A percentile compares a stretch with the other conserved stretches of the same genome.
phyloP scores from a whole-genome alignment of 2,329 filamentous ascomycete genomes.

The Hymenoscyphus infarciens region DNA sequence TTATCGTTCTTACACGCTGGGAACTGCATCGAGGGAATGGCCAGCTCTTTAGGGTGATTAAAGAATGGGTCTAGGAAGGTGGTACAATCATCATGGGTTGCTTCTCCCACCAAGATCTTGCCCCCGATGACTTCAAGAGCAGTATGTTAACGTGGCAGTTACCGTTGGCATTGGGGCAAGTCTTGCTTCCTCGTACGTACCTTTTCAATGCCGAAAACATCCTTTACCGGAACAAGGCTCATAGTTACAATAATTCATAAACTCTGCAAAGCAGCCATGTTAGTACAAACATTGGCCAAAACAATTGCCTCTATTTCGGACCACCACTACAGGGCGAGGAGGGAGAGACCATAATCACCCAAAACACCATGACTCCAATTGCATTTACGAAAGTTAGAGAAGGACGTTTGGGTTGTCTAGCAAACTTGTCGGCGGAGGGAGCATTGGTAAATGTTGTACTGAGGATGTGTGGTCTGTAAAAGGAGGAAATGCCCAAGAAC shows the following conservation, averaged over 20 bases:
- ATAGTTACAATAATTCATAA: background rate
- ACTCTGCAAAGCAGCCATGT: background rate
- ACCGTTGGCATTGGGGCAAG: background rate
- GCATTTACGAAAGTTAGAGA: background rate
- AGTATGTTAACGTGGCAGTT: background rate
- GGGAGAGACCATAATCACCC: background rate
- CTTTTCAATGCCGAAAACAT: background rate
- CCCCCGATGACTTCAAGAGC: background rate
- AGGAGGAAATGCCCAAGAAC: too few relatives aligned
- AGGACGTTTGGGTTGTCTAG: background rate
- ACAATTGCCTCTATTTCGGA: background rate
- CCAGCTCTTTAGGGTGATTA: background rate
- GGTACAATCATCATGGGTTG: background rate
- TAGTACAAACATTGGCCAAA: background rate
- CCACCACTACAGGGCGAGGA: background rate
- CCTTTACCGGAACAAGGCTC: background rate
- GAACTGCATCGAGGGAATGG: background rate
- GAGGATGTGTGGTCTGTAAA: too few relatives aligned
- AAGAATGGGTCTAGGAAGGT: background rate
- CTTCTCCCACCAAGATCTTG: background rate
- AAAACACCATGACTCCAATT: background rate
- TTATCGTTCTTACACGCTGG: background rate
- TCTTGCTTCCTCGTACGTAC: background rate
- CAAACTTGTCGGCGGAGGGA: background rate
- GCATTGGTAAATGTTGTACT: background rate